These are phyloP conservation scores for Euphorbia tirucalli DNA, from an alignment of 345 rosid genomes.

Conservation along the genomic window DNA sequence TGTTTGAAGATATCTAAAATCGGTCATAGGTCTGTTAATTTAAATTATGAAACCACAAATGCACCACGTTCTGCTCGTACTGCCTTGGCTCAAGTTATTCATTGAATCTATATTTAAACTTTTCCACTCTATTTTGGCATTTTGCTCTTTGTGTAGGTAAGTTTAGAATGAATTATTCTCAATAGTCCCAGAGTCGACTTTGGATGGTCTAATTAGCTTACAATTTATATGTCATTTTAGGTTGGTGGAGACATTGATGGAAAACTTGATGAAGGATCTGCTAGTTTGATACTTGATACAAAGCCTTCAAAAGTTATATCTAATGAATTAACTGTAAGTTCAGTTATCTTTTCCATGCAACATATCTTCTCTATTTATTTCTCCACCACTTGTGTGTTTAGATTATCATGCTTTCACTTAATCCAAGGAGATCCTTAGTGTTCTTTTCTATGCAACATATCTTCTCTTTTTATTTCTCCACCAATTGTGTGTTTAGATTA, in stretches of 20 bases:
- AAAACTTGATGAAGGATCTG: conserved; percentile 86
- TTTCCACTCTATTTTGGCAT: not conserved
- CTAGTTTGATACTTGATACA: conserved; percentile 82
- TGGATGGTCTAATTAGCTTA: conserved; percentile 11
- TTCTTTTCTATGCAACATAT: no score
- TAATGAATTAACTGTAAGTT: conserved; percentile 86
- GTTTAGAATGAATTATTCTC: not conserved
- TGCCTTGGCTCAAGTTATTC: conserved; percentile 2
- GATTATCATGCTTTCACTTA: not conserved
- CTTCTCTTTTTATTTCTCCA: no score
- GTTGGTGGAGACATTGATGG: conserved; percentile 71
- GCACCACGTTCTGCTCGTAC: not conserved
- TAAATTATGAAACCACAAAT: not conserved
- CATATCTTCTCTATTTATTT: not conserved
- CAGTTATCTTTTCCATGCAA: conserved; percentile 1
- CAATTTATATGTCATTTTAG: conserved; percentile 43
- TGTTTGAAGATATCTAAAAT: not conserved
- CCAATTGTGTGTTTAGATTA: no score
- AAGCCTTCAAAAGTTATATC: conserved; percentile 96
- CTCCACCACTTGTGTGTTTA: no score
- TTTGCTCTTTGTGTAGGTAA: not conserved
- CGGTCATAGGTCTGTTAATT: not conserved
- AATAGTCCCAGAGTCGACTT: not conserved
- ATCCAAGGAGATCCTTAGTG: no score
- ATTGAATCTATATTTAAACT: not conserved